Conservation (phyloP, 192 early-diverging fungal genomes). For the Phlyctochytrium bullatum region DNA sequence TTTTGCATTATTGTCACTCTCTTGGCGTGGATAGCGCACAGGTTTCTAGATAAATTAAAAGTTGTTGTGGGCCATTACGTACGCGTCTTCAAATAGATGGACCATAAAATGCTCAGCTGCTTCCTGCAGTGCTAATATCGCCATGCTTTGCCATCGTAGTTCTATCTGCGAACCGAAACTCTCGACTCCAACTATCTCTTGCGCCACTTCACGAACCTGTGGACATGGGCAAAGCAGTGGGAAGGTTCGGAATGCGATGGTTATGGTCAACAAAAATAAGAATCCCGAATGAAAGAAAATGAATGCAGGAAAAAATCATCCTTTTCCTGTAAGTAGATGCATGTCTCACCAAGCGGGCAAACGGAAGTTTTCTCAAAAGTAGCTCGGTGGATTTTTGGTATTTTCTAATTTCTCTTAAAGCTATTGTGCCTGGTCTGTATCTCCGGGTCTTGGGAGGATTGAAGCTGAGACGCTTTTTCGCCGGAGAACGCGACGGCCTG, state of each 20-base stretch:
- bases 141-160: slow-evolving; percentile 69
- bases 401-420: slow-evolving; percentile 79
- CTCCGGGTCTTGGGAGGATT: slow-evolving; percentile 40
- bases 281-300: too few relatives aligned
- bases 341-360: slow-evolving; percentile 67
- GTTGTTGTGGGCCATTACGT: slow-evolving; percentile 25
- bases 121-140: slow-evolving; percentile 79
- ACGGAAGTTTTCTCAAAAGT: slow-evolving; percentile 81
- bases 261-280: too few relatives aligned
- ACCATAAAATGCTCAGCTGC: slow-evolving; percentile 79
- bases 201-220: slow-evolving; percentile 20
- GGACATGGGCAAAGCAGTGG: too few relatives aligned
- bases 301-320: neutral
- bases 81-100: slow-evolving; percentile 88
- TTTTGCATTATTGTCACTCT: slow-evolving; percentile 89
- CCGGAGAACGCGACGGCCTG: too few relatives aligned
- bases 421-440: slow-evolving; percentile 74
- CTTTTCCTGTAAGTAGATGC: neutral
- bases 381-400: slow-evolving; percentile 82
- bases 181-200: neutral
- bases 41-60: slow-evolving; percentile 53
- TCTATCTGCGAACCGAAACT: slow-evolving; percentile 30
- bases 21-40: slow-evolving; percentile 93
- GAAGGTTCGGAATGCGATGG: too few relatives aligned
- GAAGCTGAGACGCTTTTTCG: slow-evolving; percentile 3